Evolutionary conservation across 1,139 yeast genomes (phyloP).

Genomic region (Pichia sp.): DNA sequence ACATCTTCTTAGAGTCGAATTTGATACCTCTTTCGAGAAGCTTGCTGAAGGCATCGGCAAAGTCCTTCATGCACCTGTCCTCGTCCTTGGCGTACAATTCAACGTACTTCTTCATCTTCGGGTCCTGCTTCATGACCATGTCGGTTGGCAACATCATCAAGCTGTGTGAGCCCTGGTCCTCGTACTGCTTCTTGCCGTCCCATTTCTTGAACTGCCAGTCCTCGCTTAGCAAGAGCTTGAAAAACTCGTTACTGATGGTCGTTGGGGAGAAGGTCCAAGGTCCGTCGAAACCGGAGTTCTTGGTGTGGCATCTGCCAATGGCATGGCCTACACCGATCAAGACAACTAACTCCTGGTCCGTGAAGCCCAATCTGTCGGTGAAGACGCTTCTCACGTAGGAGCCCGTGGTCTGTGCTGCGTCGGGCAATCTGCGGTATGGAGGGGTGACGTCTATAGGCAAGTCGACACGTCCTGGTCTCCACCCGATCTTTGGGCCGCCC

Average conservation of each 20-base stretch:
- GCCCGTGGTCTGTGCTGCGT: slow-evolving; percentile 62
- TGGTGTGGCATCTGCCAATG: slow-evolving; percentile 70
- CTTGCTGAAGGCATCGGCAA: slow-evolving; percentile 49
- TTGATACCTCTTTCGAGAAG: slow-evolving; percentile 55
- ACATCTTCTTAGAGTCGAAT: slow-evolving; percentile 44
- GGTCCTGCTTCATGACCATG: slow-evolving; percentile 49
- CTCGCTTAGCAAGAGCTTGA: slow-evolving; percentile 62
- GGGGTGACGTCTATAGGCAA: slow-evolving; percentile 45
- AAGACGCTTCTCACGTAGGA: slow-evolving; percentile 65
- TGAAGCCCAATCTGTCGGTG: slow-evolving; percentile 64
- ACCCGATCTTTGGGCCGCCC: slow-evolving; percentile 79
- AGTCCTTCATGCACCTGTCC: slow-evolving; percentile 47
- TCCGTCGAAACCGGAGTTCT: slow-evolving; percentile 75
- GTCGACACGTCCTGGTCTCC: slow-evolving; percentile 83
- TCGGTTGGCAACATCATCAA: slow-evolving; percentile 70
- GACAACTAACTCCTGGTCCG: slow-evolving; percentile 81
- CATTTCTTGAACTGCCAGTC: slow-evolving; percentile 75
- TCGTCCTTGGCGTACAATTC: slow-evolving; percentile 53
- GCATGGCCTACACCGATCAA: slow-evolving; percentile 80
- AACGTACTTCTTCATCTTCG: slow-evolving; percentile 47
- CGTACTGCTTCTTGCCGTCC: slow-evolving; percentile 73
- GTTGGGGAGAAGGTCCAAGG: slow-evolving; percentile 95
- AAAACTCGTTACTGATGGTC: slow-evolving; percentile 79
- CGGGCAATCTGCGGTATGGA: slow-evolving; percentile 75
- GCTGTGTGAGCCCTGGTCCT: slow-evolving; percentile 64